phyloP scores from a whole-genome alignment of 306 rosid species.

The Ormosia semicastrata region DNA sequence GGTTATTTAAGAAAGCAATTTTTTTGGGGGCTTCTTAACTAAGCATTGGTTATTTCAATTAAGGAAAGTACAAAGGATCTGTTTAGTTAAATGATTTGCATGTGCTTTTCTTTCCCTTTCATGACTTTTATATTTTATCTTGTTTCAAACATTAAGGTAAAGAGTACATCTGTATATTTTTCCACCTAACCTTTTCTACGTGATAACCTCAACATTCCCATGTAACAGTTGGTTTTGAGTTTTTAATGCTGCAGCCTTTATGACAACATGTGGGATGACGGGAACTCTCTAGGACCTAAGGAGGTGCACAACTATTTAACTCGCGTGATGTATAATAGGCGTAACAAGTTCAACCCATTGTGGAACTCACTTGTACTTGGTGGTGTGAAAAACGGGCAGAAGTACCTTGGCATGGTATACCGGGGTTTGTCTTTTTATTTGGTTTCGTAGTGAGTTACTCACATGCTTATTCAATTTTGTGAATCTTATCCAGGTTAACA shows the following conservation, averaged over 20 bases:
- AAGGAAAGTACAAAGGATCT: neutral
- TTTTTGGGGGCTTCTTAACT: neutral
- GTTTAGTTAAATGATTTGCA: neutral
- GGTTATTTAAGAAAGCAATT: too few relatives aligned
- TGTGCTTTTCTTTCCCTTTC: neutral
- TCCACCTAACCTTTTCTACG: neutral
- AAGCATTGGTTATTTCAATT: conserved; percentile 22
- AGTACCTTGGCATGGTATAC: conserved; percentile 62
- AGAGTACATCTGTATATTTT: neutral
- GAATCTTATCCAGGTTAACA: conserved; percentile 61
- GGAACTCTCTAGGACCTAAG: conserved; percentile 48
- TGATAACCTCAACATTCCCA: conserved; percentile 4
- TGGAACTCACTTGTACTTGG: conserved; percentile 51
- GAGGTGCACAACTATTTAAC: conserved; percentile 51
- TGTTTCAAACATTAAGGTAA: neutral
- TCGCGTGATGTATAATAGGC: conserved; percentile 47
- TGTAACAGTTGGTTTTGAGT: conserved; percentile 21
- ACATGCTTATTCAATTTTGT: conserved; percentile 8
- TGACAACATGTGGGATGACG: conserved; percentile 73
- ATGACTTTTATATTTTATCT: neutral
- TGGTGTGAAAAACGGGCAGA: conserved; percentile 43
- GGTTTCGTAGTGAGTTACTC: neutral
- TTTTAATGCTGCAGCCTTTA: conserved; percentile 62
- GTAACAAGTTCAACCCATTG: conserved; percentile 50
- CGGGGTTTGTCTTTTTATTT: neutral